Evolutionary conservation across 2,329 filamentous ascomycete genomes (phyloP), one percentile per base, ranked within the genome.

Genomic region (Fusarium agapanthi): DNA sequence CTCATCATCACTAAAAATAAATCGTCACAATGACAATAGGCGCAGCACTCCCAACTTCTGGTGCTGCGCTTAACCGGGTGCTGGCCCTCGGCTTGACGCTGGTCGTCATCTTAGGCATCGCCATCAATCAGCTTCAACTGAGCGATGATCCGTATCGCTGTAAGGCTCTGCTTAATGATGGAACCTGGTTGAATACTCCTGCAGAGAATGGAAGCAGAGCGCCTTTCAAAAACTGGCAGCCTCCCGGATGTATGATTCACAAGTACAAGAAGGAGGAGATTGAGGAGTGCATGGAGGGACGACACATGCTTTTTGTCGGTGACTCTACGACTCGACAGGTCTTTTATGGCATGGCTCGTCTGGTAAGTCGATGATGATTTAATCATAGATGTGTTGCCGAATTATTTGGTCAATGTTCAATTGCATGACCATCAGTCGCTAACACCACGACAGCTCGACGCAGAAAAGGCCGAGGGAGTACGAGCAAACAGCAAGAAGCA

Each of bases 271-370:
- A 79, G 24, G 79, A 83, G 30, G 87, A 89, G 51, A 83, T 91
- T 57, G 78, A 81, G 34, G 79, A 81, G 57, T 92, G 90, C 75
- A 82, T 90, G 35, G 79, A 80, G 20, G 81, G 83, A 28, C 85
- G 84, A 32, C 85, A 84, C 51, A 77, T 91, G 32, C 82, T 90
- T 15, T 89, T 92, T 75, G 83, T 86, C 37, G 90, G 90, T 32
- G 90, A 92, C 77, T 87, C 87, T 3, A 88, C 86, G 1, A 85
- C 87, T 12, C 86, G 89, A 28, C 86, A 90, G 75, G 78, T 91
- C 20, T 92, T 88, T 79, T 90, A 88, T 84, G 87, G 88, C 22
- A 76, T 78, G 64, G 76, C 65, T 22, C 67, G 76, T 24, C 55
- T 77, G 55, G 83, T 77, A 70, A 76, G 75, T 75, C 34, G 4